These are phyloP conservation scores for Neophaeococcomyces aloes DNA, from an alignment of 2,329 filamentous ascomycete genomes.

Conservation along the genomic window DNA sequence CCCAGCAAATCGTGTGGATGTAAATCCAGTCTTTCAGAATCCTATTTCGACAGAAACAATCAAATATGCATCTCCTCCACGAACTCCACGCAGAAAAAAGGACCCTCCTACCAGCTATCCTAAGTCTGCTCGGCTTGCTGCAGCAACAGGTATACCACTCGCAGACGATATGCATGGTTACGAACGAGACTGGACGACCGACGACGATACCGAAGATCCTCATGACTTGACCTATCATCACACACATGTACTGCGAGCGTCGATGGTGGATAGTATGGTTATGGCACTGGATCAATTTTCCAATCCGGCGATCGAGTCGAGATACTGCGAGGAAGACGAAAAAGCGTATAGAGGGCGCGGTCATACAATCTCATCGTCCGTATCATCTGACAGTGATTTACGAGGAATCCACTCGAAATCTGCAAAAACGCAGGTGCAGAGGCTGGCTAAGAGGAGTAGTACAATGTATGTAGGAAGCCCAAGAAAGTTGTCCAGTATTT, in stretches of 20 bases:
- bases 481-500: slow-evolving; percentile 54
- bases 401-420: slow-evolving; percentile 21
- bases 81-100: slow-evolving; percentile 6
- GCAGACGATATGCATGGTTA: slow-evolving; percentile 8
- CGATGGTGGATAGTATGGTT: slow-evolving; percentile 91
- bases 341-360: slow-evolving; percentile 39
- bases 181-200: slow-evolving; percentile 5
- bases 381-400: slow-evolving; percentile 46
- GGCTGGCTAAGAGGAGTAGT: slow-evolving; percentile 22
- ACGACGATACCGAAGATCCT: slow-evolving; percentile 46
- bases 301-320: slow-evolving; percentile 20
- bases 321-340: slow-evolving; percentile 19
- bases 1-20: slow-evolving; percentile 2
- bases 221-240: slow-evolving; percentile 78
- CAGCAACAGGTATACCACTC: neutral
- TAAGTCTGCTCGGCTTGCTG: slow-evolving; percentile 7
- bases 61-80: slow-evolving; percentile 3
- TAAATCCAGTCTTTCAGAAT: slow-evolving; percentile 1
- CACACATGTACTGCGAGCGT: slow-evolving; percentile 69
- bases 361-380: slow-evolving; percentile 51
- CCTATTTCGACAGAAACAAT: neutral
- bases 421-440: slow-evolving; percentile 18
- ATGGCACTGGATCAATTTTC: slow-evolving; percentile 80
- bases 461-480: slow-evolving; percentile 26
- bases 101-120: slow-evolving; percentile 8